Evolutionary conservation across 345 rosid genomes (phyloP).

Genomic region (Limnanthes douglasii): DNA sequence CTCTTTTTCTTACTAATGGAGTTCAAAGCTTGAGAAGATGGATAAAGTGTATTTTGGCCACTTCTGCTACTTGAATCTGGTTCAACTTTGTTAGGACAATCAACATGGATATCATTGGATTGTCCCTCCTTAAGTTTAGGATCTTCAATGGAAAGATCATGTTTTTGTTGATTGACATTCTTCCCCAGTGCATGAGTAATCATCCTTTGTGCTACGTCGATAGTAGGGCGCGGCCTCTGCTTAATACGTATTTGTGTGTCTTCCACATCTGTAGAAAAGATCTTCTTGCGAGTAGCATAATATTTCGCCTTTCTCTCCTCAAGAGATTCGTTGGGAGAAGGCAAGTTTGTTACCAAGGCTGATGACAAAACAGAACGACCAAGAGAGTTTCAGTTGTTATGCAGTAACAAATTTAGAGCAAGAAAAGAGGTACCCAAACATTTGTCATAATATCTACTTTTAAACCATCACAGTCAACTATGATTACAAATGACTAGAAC

Average conservation of each 20-base stretch:
- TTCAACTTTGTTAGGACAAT: conserved; percentile 11
- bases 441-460: no score
- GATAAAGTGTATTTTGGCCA: conserved; percentile 3
- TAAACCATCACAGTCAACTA: no score
- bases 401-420: no score
- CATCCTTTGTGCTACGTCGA: conserved; percentile 59
- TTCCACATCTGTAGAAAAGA: conserved; percentile 27
- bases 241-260: conserved; percentile 18
- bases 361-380: no score
- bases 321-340: conserved; percentile 17
- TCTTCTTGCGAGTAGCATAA: conserved; percentile 47
- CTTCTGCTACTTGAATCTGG: conserved; percentile 9
- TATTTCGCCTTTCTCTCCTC: conserved; percentile 58
- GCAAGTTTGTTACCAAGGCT: conserved; percentile 17
- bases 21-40: conserved; percentile 2
- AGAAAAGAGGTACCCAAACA: no score
- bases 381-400: no score
- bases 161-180: conserved; percentile 10
- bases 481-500: no score
- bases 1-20: conserved; percentile 6
- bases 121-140: conserved; percentile 7
- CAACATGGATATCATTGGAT: conserved; percentile 3
- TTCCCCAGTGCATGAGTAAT: conserved; percentile 69
- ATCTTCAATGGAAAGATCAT: conserved; percentile 8
- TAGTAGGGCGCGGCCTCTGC: conserved; percentile 28